phyloP scores from a whole-genome alignment of 2,329 filamentous ascomycete genomes.

The Capronia epimyces region DNA sequence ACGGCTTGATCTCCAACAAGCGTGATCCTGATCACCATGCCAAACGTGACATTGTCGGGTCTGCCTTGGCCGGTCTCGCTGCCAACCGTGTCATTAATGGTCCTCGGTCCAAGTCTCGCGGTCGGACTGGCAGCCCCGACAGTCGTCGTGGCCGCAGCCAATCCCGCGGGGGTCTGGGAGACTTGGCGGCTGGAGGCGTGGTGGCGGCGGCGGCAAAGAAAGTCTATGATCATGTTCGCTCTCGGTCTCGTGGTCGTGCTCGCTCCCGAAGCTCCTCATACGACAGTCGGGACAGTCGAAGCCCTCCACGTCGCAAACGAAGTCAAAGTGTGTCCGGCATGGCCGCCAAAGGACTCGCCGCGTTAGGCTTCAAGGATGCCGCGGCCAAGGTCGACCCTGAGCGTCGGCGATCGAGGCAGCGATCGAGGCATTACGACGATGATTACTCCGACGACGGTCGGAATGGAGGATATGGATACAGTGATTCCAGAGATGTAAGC shows the following conservation, averaged over 20 bases:
- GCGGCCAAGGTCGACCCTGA: constrained; percentile 30
- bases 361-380: constrained; percentile 39
- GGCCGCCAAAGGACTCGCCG: constrained; percentile 41
- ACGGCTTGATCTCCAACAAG: constrained; percentile 58
- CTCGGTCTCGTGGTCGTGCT: constrained; percentile 36
- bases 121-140: constrained; percentile 28
- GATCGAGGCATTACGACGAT: constrained; percentile 31
- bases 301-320: constrained; percentile 43
- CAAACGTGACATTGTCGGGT: constrained; percentile 77
- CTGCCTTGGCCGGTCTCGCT: constrained; percentile 80
- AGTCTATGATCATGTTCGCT: constrained; percentile 41
- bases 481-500: constrained; percentile 44
- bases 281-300: constrained; percentile 51
- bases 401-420: constrained; percentile 26
- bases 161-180: constrained; percentile 40
- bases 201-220: constrained; percentile 47
- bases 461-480: constrained; percentile 32
- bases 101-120: constrained; percentile 60
- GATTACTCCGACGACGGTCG: constrained; percentile 39
- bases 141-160: constrained; percentile 37
- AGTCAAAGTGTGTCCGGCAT: constrained; percentile 45
- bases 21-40: constrained; percentile 63
- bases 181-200: constrained; percentile 41
- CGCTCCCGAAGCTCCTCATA: constrained; percentile 47
- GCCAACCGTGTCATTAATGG: constrained; percentile 83